Evolutionary conservation across 257 asterid species (phyloP).

Genomic region (Solanum appendiculatum): DNA sequence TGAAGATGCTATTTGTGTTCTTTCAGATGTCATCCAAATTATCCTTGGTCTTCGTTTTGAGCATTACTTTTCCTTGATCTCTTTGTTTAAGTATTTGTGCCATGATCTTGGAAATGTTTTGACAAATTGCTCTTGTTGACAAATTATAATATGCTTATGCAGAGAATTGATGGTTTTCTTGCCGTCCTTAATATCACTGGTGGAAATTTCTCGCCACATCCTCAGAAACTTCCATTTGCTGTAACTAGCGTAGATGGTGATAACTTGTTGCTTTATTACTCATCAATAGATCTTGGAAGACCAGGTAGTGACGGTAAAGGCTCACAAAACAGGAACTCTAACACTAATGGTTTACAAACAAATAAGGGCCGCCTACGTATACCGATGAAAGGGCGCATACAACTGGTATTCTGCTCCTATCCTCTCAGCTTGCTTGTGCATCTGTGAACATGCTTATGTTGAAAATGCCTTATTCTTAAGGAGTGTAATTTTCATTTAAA

Average conservation of each 20-base stretch:
- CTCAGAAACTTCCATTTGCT: slow-evolving; percentile 84
- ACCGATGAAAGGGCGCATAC: slow-evolving; percentile 86
- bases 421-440: background rate
- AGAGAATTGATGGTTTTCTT: slow-evolving; percentile 90
- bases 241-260: slow-evolving; percentile 84
- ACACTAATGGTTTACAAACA: slow-evolving; percentile 46
- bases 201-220: slow-evolving; percentile 74
- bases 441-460: background rate
- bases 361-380: slow-evolving; percentile 57
- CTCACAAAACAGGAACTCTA: slow-evolving; percentile 56
- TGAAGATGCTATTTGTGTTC: background rate
- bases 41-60: background rate
- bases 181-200: slow-evolving; percentile 82
- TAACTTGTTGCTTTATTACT: slow-evolving; percentile 66
- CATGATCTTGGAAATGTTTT: background rate
- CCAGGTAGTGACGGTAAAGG: slow-evolving; percentile 35
- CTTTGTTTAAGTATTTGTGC: background rate
- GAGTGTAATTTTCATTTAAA: background rate
- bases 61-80: background rate
- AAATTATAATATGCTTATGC: slow-evolving; percentile 13
- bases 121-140: background rate
- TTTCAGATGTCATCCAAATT: background rate
- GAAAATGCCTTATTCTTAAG: background rate
- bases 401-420: slow-evolving; percentile 46
- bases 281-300: slow-evolving; percentile 65